Conservation (phyloP, 176 grass and related monocot genomes). For the Themeda triandra region DNA sequence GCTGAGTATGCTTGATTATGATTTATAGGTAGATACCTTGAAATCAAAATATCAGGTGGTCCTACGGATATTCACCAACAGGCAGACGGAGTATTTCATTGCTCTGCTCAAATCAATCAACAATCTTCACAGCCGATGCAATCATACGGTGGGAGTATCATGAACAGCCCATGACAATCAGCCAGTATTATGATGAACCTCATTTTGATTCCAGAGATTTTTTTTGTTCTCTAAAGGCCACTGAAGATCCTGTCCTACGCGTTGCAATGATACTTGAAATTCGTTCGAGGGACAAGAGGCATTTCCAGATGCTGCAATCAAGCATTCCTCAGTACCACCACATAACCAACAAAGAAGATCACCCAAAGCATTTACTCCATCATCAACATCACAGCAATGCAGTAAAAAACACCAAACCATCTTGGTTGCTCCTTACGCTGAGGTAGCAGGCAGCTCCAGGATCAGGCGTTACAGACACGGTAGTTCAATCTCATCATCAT, state of each 20-base stretch:
- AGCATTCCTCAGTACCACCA: neutral
- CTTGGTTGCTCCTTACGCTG: constrained; percentile 32
- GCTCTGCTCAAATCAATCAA: neutral
- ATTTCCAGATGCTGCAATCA: neutral
- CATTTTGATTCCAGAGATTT: neutral
- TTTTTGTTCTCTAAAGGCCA: neutral
- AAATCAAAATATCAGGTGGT: neutral
- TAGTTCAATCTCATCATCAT: constrained; percentile 10
- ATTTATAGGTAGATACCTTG: neutral
- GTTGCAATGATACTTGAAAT: neutral
- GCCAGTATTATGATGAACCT: neutral
- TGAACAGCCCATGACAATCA: neutral
- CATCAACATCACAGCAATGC: neutral
- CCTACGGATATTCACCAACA: neutral
- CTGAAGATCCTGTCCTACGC: neutral
- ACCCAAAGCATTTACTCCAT: neutral
- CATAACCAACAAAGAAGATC: neutral
- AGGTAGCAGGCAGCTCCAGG: neutral
- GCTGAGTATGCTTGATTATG: no score
- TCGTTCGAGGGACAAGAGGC: neutral
- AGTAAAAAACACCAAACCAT: constrained; percentile 23
- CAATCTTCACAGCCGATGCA: neutral
- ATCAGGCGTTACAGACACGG: constrained; percentile 5
- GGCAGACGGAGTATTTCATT: no score
- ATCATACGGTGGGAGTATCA: neutral